phyloP scores from a whole-genome alignment of 495 filamentous ascomycete genomes.

The Neurospora pannonica region DNA sequence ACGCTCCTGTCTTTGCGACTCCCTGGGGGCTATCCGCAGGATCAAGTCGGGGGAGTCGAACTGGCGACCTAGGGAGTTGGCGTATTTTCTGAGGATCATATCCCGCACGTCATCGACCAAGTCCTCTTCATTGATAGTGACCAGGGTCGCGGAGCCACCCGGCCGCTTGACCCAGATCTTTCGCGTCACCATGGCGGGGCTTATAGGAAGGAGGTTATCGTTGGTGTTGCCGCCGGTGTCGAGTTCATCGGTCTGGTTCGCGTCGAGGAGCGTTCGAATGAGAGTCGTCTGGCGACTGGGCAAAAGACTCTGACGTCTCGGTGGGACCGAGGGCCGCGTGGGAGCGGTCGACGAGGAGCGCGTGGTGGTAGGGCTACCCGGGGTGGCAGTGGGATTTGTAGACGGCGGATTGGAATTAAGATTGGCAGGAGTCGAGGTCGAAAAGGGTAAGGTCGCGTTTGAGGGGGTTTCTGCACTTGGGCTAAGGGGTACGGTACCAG shows the following conservation, averaged over 20 bases:
- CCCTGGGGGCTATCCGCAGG: slow-evolving; percentile 79
- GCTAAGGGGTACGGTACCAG: not conserved
- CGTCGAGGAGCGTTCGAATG: slow-evolving; percentile 37
- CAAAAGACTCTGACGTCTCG: slow-evolving; percentile 37
- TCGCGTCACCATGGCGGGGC: slow-evolving; percentile 51
- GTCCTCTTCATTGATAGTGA: slow-evolving; percentile 77
- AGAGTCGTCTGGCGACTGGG: slow-evolving; percentile 37
- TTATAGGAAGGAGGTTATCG: slow-evolving; percentile 30
- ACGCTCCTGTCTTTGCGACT: slow-evolving; percentile 65
- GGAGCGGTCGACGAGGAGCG: slow-evolving; percentile 12
- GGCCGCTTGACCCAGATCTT: slow-evolving; percentile 93
- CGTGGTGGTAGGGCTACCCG: slow-evolving; percentile 3
- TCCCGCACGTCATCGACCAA: slow-evolving; percentile 93
- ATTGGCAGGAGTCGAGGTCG: not conserved
- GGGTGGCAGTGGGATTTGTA: not conserved
- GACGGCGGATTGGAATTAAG: slow-evolving; percentile 3
- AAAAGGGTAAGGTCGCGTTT: not conserved
- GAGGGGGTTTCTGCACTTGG: not conserved
- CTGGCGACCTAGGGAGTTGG: slow-evolving; percentile 76
- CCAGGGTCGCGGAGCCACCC: slow-evolving; percentile 74
- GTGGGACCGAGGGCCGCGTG: slow-evolving; percentile 18
- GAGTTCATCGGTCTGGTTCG: slow-evolving; percentile 23
- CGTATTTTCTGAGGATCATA: slow-evolving; percentile 85
- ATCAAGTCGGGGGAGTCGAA: slow-evolving; percentile 87
- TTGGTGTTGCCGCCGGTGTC: slow-evolving; percentile 17